Percentiles rank a stretch among this genome's conserved stretches.
Evolutionary conservation across 345 rosid genomes (phyloP).

Genomic region (Aquilaria sinensis): DNA sequence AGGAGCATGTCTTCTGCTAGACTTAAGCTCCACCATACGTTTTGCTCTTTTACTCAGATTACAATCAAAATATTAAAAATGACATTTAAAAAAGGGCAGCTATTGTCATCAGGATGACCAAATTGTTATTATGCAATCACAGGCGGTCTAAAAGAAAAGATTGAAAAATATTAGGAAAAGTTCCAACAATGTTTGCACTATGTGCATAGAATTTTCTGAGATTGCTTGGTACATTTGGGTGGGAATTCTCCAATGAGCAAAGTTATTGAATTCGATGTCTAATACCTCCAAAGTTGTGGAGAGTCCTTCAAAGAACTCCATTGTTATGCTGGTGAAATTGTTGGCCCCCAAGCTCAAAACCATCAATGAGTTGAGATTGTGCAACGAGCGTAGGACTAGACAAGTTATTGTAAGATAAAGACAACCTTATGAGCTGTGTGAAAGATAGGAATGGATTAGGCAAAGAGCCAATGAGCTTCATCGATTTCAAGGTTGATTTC

Average conservation of each 20-base stretch:
- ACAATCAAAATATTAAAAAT: too few relatives aligned
- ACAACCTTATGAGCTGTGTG: constrained; percentile 11
- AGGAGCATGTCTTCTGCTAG: too few relatives aligned
- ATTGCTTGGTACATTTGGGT: constrained; percentile 7
- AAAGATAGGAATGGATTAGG: constrained; percentile 17
- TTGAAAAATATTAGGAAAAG: constrained; percentile 37
- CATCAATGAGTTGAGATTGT: constrained; percentile 25
- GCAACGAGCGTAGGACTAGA: constrained; percentile 39
- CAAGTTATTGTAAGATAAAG: constrained; percentile 29
- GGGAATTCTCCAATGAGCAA: constrained; percentile 38
- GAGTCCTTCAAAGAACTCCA: constrained; percentile 16
- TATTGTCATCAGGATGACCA: too few relatives aligned
- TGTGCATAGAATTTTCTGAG: constrained; percentile 17
- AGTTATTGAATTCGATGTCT: constrained; percentile 21
- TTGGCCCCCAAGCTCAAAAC: constrained; percentile 19
- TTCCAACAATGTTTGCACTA: constrained; percentile 19
- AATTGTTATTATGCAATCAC: too few relatives aligned
- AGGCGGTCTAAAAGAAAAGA: too few relatives aligned
- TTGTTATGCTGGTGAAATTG: constrained; percentile 30
- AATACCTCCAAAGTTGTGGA: constrained; percentile 29
- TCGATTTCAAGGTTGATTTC: constrained; percentile 18
- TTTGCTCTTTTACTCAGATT: too few relatives aligned
- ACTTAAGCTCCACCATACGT: too few relatives aligned
- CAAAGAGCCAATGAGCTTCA: constrained; percentile 24
- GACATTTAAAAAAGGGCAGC: too few relatives aligned